Evolutionary conservation across 2,329 filamentous ascomycete genomes (phyloP), one percentile per base, ranked within the genome.

Genomic region (Nakataea oryzae): DNA sequence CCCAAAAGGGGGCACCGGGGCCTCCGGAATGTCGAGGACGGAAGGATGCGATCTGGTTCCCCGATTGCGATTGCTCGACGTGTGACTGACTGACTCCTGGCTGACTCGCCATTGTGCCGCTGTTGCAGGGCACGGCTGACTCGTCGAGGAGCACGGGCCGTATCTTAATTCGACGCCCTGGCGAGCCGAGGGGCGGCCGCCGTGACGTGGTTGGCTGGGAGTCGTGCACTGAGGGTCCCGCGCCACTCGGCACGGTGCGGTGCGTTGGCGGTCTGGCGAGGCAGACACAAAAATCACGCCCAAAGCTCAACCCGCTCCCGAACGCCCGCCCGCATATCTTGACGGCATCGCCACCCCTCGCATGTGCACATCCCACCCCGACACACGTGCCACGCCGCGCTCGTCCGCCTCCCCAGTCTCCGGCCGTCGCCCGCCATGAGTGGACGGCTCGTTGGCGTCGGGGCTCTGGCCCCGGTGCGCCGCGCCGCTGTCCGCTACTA

Each of bases 371-470:
- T 50, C 9, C 21, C 17, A 50, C 41, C 21, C 21, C 21, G 41
- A 50, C 7, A 50, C 41, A 50, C 41, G 41, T 50, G 41, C 41
- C 41, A n/a, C 41, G 41, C 41, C 21, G 41, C 41, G 41, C 41
- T 50, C 24, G 41, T 50, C 41, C 41, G 41, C 41, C 7, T 2
- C 41, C 41, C 41, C 21, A 50, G 41, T 24, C 41, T 3, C 21
- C 41, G 41, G 41, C 41, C 41, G 41, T n/a, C 41, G 41, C 21
- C 69, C 75, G 77, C 71, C 70, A 88, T 89, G 86, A 88, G 84
- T 78, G 85, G 84, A 80, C 87, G 89, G 81, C 85, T 90, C 70
- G 80, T 93, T 76, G 87, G 89, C 75, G 85, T 87, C 72, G 86
- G 89, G 76, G 81, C 89, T 68, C 79, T 85, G 75, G 85, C 87